Percentiles rank a stretch among this genome's conserved stretches.
phyloP scores from a whole-genome alignment of 768 basidiomycete species.

The Rossbeevera mucosa region DNA sequence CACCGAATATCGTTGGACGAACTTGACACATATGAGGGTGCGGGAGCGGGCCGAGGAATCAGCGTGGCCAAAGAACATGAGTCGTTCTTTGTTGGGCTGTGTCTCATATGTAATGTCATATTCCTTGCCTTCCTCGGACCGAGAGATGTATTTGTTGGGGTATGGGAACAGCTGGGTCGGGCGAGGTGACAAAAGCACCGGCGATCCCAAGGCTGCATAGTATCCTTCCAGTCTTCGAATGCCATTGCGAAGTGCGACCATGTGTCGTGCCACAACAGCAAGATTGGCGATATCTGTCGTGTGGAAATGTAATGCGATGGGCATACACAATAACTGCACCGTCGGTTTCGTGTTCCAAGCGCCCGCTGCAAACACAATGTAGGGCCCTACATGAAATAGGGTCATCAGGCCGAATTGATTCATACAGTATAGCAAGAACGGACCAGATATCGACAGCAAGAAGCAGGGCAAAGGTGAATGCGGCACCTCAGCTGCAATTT shows the following conservation, averaged over 20 bases:
- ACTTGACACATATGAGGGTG: constrained; percentile 33
- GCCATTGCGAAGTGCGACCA: neutral
- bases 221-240: constrained; percentile 12
- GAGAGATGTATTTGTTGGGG: constrained; percentile 5
- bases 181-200: neutral
- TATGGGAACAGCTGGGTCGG: constrained; percentile 2
- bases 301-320: constrained; percentile 20
- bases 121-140: neutral
- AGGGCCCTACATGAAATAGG: constrained; percentile 15
- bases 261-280: neutral
- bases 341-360: constrained; percentile 20
- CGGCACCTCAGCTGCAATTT: neutral
- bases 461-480: constrained; percentile 26
- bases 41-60: neutral
- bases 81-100: neutral
- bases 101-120: constrained; percentile 16
- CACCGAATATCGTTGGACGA: constrained; percentile 19
- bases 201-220: constrained; percentile 11
- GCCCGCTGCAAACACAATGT: constrained; percentile 27
- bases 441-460: constrained; percentile 23
- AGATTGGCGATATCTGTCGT: neutral
- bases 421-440: neutral
- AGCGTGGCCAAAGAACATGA: constrained; percentile 10
- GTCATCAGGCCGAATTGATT: neutral
- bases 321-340: neutral